Evolutionary conservation across 192 early-diverging fungal genomes (phyloP).

Genomic region (Coemansia brasiliensis): DNA sequence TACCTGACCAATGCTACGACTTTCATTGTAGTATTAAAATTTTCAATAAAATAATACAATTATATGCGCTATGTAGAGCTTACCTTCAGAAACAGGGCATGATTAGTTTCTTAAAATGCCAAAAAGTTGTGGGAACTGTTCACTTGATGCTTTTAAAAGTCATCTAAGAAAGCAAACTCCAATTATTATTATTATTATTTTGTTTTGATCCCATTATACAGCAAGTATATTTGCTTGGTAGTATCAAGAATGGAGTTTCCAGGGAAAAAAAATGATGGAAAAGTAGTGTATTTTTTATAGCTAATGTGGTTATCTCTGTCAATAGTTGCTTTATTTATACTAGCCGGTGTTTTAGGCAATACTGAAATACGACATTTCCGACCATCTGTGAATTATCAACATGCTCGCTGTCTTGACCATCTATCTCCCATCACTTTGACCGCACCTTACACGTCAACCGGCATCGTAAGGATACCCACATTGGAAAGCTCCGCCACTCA

Average conservation of each 20-base stretch:
- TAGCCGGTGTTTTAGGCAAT: constrained; percentile 16
- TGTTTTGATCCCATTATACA: no score
- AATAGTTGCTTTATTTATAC: neutral
- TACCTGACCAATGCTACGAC: constrained; percentile 47
- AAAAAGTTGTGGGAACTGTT: no score
- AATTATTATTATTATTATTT: no score
- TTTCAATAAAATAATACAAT: no score
- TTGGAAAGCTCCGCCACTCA: constrained; percentile 18
- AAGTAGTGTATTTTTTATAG: neutral
- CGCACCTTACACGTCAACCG: constrained; percentile 21
- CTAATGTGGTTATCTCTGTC: neutral
- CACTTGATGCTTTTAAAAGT: no score
- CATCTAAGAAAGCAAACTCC: no score
- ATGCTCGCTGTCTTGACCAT: neutral
- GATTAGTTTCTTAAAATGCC: no score
- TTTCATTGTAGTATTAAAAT: constrained; percentile 22
- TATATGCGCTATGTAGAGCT: no score
- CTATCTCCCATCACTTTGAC: neutral
- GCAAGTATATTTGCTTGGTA: no score
- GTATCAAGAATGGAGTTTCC: no score
- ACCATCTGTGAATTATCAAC: neutral
- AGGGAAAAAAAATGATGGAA: no score
- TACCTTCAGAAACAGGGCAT: no score
- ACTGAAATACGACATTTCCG: constrained; percentile 41
- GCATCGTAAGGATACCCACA: constrained; percentile 8